Base-by-base conservation (phyloP, 306 rosid species). In the Vigna nakashimae region DNA sequence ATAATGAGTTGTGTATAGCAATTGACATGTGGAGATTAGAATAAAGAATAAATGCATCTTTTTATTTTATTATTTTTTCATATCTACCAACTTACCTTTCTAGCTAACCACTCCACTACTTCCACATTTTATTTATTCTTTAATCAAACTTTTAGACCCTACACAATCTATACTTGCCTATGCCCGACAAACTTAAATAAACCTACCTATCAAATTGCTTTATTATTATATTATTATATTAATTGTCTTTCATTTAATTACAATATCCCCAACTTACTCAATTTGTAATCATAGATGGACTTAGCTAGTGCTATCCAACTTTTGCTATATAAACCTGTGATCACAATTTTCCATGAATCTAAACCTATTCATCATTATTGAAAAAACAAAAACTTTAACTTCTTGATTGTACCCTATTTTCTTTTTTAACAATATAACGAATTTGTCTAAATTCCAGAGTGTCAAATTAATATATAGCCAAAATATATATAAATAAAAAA, bases 131-230 rank as follows among this genome's bases (percentile, higher is more conserved):
- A 15, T 32, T 36, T 40, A 69, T 40, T 69, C 43, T 46, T 26
- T n/a, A 38, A 24, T 28, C 15, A 34, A 75, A 60, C 32, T 28
- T 75, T 75, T 59, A 36, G 77, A 81, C 71, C 60, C 50, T n/a
- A 70, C 62, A 70, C 53, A 69, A 69, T 82, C 85, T 70, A 40
- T 45, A 15, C 46, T 20, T 59, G n/a, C 0, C 38, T 73, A 75
- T 59, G 73, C 76, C 4, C 55, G 69, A 51, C 76, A 40, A 69
- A 38, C 34, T 46, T 45, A 3, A 43, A 67, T 45, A 3, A 67
- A 28, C 49, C 43, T 30, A 68, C 15, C 34, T 32, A 46, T n/a
- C 78, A 71, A 71, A 6, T 79, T 70, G 32, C 12, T 15, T 69
- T 69, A 18, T 30, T 30, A 30, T 30, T 30, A 7, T 68, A 66